Conservation (phyloP, 1,139 yeast genomes). For the Yamadazyma diospyri region DNA sequence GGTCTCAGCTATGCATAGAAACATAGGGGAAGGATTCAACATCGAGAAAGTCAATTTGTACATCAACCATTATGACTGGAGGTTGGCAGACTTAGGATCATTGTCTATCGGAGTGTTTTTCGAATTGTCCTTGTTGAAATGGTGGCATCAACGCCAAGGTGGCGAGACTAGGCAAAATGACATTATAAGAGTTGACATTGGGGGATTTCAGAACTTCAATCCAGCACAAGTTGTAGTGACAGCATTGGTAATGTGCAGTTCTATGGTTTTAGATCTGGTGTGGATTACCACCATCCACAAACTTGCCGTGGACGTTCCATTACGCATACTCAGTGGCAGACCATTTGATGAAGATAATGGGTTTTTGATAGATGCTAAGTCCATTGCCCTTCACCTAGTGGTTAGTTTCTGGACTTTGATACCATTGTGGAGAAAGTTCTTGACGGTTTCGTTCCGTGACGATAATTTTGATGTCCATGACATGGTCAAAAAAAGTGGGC, state of each 20-base stretch:
- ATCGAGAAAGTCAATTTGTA: neutral
- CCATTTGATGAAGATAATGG: constrained; percentile 8
- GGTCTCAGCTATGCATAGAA: neutral
- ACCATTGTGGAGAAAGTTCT: constrained; percentile 12
- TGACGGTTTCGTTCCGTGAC: constrained; percentile 3
- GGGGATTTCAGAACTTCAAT: constrained; percentile 5
- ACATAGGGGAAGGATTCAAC: neutral
- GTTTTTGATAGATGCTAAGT: constrained; percentile 4
- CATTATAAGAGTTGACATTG: constrained; percentile 6
- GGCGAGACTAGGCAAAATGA: neutral
- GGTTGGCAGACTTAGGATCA: constrained; percentile 22
- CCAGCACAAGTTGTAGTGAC: constrained; percentile 3
- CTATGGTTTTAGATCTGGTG: constrained; percentile 12
- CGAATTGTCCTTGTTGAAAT: constrained; percentile 16
- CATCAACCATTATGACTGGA: constrained; percentile 17
- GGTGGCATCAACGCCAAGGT: constrained; percentile 11
- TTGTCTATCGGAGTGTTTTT: constrained; percentile 21
- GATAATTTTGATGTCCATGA: constrained; percentile 5
- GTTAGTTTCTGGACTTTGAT: constrained; percentile 23
- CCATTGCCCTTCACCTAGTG: constrained; percentile 17
- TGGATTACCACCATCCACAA: constrained; percentile 25
- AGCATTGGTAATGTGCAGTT: constrained; percentile 11
- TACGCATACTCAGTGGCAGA: constrained; percentile 8
- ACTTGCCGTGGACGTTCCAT: constrained; percentile 25
- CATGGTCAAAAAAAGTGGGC: constrained; percentile 10